Conservation (phyloP, 164 flowering plant species). For the Protea cynaroides region DNA sequence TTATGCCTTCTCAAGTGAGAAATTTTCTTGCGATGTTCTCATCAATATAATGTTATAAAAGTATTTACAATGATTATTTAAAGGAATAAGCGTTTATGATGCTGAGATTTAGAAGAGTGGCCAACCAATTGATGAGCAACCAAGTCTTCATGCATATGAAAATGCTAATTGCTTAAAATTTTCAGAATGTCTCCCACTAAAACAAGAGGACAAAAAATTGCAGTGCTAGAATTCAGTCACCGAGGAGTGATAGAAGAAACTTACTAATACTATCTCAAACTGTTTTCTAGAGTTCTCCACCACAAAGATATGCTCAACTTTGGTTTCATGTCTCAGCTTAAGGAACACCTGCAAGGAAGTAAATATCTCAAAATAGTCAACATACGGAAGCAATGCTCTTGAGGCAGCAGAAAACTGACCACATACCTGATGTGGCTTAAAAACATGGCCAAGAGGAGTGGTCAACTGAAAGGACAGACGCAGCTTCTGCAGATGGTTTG, state of each 20-base stretch:
- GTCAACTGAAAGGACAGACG: conserved; percentile 63
- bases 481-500: conserved; percentile 93
- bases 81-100: no score
- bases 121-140: no score
- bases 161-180: no score
- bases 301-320: conserved; percentile 78
- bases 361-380: conserved; percentile 14
- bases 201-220: no score
- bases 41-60: no score
- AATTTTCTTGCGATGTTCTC: no score
- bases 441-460: conserved; percentile 54
- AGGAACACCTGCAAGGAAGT: conserved; percentile 66
- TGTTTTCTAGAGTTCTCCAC: conserved; percentile 60
- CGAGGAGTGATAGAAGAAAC: conserved; percentile 18
- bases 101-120: no score
- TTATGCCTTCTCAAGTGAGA: no score
- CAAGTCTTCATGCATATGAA: no score
- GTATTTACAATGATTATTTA: no score
- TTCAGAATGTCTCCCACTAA: no score
- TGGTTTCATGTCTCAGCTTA: conserved; percentile 78
- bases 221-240: not conserved
- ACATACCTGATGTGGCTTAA: conserved; percentile 88
- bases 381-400: not conserved
- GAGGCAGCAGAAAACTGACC: not conserved
- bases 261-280: conserved; percentile 66